phyloP scores from a whole-genome alignment of 129 eudicot genomes.

The Arctium minus region DNA sequence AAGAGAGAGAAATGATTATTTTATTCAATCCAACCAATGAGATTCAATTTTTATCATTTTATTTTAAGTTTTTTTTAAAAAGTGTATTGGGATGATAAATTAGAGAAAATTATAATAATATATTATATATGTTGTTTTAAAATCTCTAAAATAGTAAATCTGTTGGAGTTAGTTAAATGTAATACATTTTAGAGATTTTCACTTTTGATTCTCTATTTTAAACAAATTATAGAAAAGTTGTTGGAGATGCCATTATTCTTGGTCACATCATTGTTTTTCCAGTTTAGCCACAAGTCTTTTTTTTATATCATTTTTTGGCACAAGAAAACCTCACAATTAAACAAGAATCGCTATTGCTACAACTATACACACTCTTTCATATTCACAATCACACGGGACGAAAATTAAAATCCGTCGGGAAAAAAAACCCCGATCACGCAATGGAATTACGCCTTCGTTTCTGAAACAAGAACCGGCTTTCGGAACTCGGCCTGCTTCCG shows the following conservation, averaged over 20 bases:
- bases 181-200: too few species aligned
- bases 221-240: too few species aligned
- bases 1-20: too few species aligned
- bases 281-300: background rate
- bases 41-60: too few species aligned
- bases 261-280: background rate
- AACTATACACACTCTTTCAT: conserved; percentile 32
- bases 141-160: too few species aligned
- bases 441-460: conserved; percentile 75
- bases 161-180: too few species aligned
- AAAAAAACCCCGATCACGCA: conserved; percentile 33
- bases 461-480: conserved; percentile 61
- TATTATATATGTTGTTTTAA: too few species aligned
- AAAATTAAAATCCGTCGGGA: background rate
- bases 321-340: conserved; percentile 28
- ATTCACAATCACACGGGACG: conserved; percentile 36
- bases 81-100: too few species aligned
- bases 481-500: conserved; percentile 51
- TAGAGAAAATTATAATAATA: too few species aligned
- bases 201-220: too few species aligned
- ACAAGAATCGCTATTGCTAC: conserved; percentile 16
- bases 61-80: too few species aligned
- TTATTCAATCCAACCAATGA: too few species aligned
- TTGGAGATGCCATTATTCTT: background rate
- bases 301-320: background rate